phyloP scores from a whole-genome alignment of 73 alveolate species.

The Paramecium pentaurelia region DNA sequence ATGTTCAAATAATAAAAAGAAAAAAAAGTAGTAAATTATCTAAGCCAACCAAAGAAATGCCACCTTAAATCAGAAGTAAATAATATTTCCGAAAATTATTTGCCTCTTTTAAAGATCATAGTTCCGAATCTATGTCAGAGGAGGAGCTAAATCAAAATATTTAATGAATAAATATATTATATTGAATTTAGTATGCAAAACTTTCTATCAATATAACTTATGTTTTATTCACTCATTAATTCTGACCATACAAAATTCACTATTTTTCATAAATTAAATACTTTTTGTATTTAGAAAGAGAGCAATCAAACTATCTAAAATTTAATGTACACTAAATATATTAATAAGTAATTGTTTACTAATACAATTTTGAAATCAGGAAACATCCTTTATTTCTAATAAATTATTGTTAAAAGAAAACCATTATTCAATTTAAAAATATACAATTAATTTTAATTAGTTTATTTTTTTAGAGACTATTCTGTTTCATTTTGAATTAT shows the following conservation, averaged over 20 bases:
- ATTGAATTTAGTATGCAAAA: background rate
- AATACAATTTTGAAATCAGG: background rate
- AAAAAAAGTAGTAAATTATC: background rate
- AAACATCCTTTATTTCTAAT: background rate
- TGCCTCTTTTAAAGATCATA: background rate
- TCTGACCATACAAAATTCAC: background rate
- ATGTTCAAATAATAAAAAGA: background rate
- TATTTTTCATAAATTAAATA: background rate
- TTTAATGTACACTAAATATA: background rate
- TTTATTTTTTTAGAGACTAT: too few species aligned
- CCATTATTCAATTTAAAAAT: too few species aligned
- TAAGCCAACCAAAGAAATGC: background rate
- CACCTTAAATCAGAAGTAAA: background rate
- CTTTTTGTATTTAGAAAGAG: background rate
- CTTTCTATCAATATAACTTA: background rate
- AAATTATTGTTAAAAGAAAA: too few species aligned
- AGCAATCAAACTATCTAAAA: background rate
- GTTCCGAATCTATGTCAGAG: conserved; percentile 3
- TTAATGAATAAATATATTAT: background rate
- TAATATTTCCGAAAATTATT: conserved; percentile 1
- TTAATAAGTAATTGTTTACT: background rate
- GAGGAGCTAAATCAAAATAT: background rate
- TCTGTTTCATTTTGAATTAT: too few species aligned
- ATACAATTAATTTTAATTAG: too few species aligned
- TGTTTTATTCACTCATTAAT: background rate